Conservation (phyloP, 257 asterid species). For the Euphrasia confusa region DNA sequence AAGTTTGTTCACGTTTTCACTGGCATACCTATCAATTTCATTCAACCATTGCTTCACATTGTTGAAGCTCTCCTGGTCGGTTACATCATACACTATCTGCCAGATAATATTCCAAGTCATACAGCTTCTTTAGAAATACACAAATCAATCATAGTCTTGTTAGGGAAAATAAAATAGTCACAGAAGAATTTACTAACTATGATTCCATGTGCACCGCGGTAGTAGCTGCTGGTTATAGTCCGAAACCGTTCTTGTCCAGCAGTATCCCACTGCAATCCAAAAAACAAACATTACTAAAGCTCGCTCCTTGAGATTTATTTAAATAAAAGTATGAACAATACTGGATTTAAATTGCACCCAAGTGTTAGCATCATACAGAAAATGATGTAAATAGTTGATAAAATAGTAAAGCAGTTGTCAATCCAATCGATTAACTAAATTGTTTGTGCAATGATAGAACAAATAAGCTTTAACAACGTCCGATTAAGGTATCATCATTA, state of each 20-base stretch:
- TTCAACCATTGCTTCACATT: constrained; percentile 89
- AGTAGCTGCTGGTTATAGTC: constrained; percentile 90
- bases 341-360: background rate
- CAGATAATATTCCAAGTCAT: constrained; percentile 23
- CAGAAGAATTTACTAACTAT: constrained; percentile 48
- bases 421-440: background rate
- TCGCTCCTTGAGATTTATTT: background rate
- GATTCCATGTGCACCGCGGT: constrained; percentile 98
- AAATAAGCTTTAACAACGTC: background rate
- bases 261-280: constrained; percentile 75
- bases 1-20: constrained; percentile 81
- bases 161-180: constrained; percentile 13
- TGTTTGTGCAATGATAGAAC: background rate
- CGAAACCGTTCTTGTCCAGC: constrained; percentile 97
- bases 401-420: background rate
- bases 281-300: constrained; percentile 9
- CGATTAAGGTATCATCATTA: background rate
- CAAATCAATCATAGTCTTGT: constrained; percentile 7
- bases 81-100: constrained; percentile 83
- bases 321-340: background rate
- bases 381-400: background rate
- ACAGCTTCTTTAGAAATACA: constrained; percentile 8
- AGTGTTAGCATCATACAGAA: background rate
- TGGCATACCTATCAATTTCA: constrained; percentile 88
- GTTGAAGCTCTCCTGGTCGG: constrained; percentile 83